Evolutionary conservation across 176 grass and related monocot species (phyloP), one percentile per base, ranked within the genome.

Genomic region (Raddia guianensis): DNA sequence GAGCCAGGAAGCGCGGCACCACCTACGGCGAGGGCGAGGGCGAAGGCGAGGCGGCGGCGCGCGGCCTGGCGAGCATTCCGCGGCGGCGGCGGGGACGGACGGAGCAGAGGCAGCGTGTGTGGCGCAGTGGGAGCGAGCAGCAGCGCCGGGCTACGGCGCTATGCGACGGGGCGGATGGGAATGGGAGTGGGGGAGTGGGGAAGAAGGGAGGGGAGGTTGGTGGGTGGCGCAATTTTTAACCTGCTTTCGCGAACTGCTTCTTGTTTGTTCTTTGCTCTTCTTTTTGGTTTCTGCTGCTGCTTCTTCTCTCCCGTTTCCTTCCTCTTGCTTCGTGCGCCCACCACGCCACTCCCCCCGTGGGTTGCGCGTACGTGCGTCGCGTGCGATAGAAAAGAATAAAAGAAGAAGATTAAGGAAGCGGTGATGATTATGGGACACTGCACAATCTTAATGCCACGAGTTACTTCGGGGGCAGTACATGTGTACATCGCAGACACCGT

Each of bases 241-340:
- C 63, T 74, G 74, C 74, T 66, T 42, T 45, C 42, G 70, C 75
- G 81, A 80, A 80, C 70, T 88, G 74, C 70, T 56, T n/a, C 70
- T 84, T 87, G 53, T 84, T 75, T 66, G 58, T 75, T 74, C 61
- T 73, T 68, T 5, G 4, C 37, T 3, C 53, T 62, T 18, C 4
- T 9, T n/a, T 54, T 59, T 21, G 9, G n/a, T 20, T 21, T 21
- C 40, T 5, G 33, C 3, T 21, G 9, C 40, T 5, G 33, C 3
- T 21, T 11, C 45, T 55, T 37, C 3, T 73, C 6, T 27, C 56
- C 56, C 63, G 70, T 70, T 64, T 21, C 60, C 14, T 46, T 74
- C 21, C 6, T 63, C 69, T 69, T 49, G 72, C 82, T 81, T 75
- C 66, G 80, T 66, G 50, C 47, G 43, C 11, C 82, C 61, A 50